Conservation (phyloP, 2,329 filamentous ascomycete genomes). For the Cercospora sojina region DNA sequence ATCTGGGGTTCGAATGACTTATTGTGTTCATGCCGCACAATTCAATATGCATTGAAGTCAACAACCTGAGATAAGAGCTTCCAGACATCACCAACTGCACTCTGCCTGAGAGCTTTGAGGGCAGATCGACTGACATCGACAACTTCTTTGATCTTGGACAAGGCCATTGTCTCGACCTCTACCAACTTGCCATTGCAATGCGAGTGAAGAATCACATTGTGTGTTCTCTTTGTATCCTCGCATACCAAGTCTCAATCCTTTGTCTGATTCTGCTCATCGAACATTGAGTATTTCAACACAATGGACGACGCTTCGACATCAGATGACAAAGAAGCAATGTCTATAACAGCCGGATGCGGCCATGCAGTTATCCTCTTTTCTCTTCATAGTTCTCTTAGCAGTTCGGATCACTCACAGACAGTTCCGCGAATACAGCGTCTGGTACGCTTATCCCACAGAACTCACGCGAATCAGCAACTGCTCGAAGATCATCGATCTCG, state of each 20-base stretch:
- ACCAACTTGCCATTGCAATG: background rate
- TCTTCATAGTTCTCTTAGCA: background rate
- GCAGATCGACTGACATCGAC: background rate
- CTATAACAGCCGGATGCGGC: background rate
- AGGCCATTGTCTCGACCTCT: background rate
- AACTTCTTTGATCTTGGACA: background rate
- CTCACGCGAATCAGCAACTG: background rate
- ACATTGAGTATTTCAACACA: background rate
- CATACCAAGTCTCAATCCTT: background rate
- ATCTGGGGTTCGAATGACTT: background rate
- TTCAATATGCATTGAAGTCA: background rate
- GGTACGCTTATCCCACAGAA: background rate
- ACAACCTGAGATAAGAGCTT: background rate
- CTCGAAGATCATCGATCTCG: background rate
- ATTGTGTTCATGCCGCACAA: background rate
- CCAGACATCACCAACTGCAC: background rate
- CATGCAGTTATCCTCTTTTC: background rate
- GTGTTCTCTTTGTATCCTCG: background rate
- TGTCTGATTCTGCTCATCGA: background rate
- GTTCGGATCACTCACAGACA: background rate
- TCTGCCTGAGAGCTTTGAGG: background rate
- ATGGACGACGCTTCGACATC: background rate
- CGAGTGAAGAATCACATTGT: background rate
- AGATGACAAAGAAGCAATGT: background rate
- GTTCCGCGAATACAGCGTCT: background rate